Evolutionary conservation across 768 basidiomycete genomes (phyloP).

Genomic region (Amyloporia xantha): DNA sequence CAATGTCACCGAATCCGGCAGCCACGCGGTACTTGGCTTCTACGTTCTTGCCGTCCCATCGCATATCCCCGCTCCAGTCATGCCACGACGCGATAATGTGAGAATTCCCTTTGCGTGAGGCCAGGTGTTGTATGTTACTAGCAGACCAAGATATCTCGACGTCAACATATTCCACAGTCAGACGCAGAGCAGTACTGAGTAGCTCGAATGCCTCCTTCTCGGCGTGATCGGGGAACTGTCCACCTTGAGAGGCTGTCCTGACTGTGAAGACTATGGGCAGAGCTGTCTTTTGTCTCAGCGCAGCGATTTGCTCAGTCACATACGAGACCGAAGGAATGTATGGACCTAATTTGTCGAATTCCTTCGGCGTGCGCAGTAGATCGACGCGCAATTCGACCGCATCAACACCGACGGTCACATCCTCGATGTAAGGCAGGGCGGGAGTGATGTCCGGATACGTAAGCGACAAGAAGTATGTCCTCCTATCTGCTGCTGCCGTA

Average conservation of each 20-base stretch:
- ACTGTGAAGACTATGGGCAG: conserved; percentile 93
- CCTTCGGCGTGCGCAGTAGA: conserved; percentile 54
- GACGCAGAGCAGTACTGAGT: conserved; percentile 67
- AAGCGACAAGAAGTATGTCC: conserved; percentile 90
- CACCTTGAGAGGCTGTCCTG: conserved; percentile 83
- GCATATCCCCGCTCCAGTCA: conserved; percentile 82
- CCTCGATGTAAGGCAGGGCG: conserved; percentile 60
- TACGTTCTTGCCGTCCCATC: conserved; percentile 67
- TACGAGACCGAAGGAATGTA: conserved; percentile 63
- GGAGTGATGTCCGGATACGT: conserved; percentile 85
- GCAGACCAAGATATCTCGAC: conserved; percentile 77
- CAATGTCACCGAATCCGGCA: conserved; percentile 69
- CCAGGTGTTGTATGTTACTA: conserved; percentile 51
- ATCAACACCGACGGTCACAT: conserved; percentile 77
- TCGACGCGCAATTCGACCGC: conserved; percentile 95
- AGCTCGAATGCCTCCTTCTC: conserved; percentile 68
- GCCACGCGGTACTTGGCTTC: conserved; percentile 67
- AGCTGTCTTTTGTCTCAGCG: conserved; percentile 65
- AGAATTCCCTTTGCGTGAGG: conserved; percentile 58
- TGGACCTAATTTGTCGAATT: conserved; percentile 39
- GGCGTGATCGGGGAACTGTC: conserved; percentile 79
- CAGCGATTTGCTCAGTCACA: conserved; percentile 75
- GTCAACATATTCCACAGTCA: conserved; percentile 91
- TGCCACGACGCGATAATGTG: conserved; percentile 92
- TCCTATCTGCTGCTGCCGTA: conserved; percentile 44